Percentiles rank a stretch among this genome's conserved stretches.
Conservation (phyloP, 805 yeast genomes). For the Lachancea mirantina region DNA sequence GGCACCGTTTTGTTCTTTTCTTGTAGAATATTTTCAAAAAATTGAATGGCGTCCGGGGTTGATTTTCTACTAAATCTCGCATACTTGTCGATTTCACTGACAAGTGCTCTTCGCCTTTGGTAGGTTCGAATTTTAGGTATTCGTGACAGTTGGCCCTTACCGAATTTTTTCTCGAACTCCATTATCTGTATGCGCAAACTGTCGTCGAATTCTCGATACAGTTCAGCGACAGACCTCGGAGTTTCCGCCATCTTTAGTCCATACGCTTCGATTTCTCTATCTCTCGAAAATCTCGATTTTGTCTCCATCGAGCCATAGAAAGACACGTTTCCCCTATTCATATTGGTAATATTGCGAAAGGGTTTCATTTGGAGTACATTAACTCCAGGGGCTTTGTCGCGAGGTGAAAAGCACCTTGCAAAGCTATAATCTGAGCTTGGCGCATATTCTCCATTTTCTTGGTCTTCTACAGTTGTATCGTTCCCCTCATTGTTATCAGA, state of each 20-base stretch:
- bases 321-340: no score
- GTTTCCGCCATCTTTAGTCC: constrained; percentile 28
- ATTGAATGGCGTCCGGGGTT: constrained; percentile 24
- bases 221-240: constrained; percentile 28
- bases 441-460: no score
- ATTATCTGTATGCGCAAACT: constrained; percentile 31
- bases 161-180: constrained; percentile 29
- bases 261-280: constrained; percentile 24
- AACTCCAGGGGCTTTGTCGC: no score
- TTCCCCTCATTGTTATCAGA: no score
- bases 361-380: no score
- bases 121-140: constrained; percentile 33
- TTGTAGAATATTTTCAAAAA: constrained; percentile 28
- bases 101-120: constrained; percentile 33
- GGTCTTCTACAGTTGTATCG: no score
- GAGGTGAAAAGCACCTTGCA: no score
- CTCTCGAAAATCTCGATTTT: constrained; percentile 9
- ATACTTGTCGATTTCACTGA: constrained; percentile 31
- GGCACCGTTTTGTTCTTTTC: constrained; percentile 32
- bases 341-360: no score
- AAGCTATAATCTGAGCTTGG: no score
- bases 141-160: constrained; percentile 23
- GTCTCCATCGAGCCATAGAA: no score
- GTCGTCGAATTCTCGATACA: constrained; percentile 30
- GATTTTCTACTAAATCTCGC: constrained; percentile 23